Base-by-base conservation (phyloP, 2,329 filamentous ascomycete species). In the Sporothrix pallida region DNA sequence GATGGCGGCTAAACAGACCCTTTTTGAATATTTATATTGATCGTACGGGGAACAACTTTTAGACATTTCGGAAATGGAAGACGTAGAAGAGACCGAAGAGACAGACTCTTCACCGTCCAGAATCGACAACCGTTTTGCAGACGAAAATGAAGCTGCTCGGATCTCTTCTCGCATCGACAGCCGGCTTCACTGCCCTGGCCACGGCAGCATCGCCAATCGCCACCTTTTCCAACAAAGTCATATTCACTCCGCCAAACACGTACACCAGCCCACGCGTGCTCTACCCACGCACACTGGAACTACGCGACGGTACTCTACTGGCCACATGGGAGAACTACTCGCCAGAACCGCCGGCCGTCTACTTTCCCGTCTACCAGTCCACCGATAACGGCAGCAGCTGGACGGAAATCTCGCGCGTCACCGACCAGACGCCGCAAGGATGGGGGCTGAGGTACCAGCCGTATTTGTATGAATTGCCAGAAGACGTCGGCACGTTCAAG, bases 381-480 rank as follows among this genome's bases (percentile, higher is more conserved):
- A 81, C 78, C n/a, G 87, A 90, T 78, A 81, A 83, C 50, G 88
- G 89, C 13, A 78, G 83, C 71, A 89, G 86, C 1, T 93, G 91
- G 91, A 83, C 84, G 17, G 86, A 91, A 78, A 83, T 92, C 69
- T 88, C 89, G 4, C 85, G 85, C 17, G 88, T 93, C 10, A 83
- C 87, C 15, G 91, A 93, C 78, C 84, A 87, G 68, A 88, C 86
- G 46, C 70, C 70, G 31, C 90, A 92, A 76, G 86, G 86, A 58
- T 89, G 87, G 82, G 92, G 92, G 17, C 80, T 93, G 73, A 87
- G 90, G 44, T 93, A 92, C 78, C 92, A 93, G 78, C 92, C 92
- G 0, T 88, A 88, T 79, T 83, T 93, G 15, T 92, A 91, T 77
- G 85, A 89, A 76, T 85, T 93, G 2, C 87, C 89, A 0, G 82